Evolutionary conservation across 495 filamentous ascomycete species (phyloP).

Genomic region (Acidomyces sp.): DNA sequence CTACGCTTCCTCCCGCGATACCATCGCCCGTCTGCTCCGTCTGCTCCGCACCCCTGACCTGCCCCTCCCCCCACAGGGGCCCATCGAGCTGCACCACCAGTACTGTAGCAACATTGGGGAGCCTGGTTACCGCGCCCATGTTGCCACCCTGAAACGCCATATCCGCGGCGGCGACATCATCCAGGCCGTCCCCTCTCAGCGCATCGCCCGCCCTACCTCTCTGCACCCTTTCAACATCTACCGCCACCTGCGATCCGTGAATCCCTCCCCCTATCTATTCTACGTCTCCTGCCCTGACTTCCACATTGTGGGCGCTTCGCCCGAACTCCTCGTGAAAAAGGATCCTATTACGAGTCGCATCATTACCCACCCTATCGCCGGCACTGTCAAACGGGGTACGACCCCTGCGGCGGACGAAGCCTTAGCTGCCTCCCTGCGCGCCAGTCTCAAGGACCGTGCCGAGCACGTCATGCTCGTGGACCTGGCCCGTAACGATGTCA

Average conservation of each 20-base stretch:
- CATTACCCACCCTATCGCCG: conserved; percentile 94
- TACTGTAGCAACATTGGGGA: conserved; percentile 92
- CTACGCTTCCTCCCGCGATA: conserved; percentile 51
- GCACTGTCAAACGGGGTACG: conserved; percentile 78
- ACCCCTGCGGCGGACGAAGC: conserved; percentile 65
- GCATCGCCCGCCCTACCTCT: conserved; percentile 73
- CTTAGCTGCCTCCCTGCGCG: conserved; percentile 64
- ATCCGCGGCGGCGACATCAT: conserved; percentile 89
- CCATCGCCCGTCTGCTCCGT: conserved; percentile 51
- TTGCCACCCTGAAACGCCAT: conserved; percentile 68
- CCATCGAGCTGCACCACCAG: conserved; percentile 56
- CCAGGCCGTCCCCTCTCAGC: conserved; percentile 89
- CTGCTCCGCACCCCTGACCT: conserved; percentile 58
- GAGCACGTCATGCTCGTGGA: conserved; percentile 99
- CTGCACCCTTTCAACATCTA: conserved; percentile 98
- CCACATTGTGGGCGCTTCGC: conserved; percentile 87
- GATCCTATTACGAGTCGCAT: conserved; percentile 58
- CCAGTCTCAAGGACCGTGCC: conserved; percentile 81
- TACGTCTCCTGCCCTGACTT: conserved; percentile 84
- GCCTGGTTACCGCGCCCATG: conserved; percentile 75
- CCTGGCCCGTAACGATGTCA: conserved; percentile 89
- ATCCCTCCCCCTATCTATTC: conserved; percentile 94
- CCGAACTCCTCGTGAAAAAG: conserved; percentile 83
- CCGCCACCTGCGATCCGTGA: conserved; percentile 85
- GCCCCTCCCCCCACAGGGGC: conserved; percentile 61